These are phyloP conservation scores for Bruguiera gymnorhiza DNA, from an alignment of 345 rosid genomes.

Conservation along the genomic window DNA sequence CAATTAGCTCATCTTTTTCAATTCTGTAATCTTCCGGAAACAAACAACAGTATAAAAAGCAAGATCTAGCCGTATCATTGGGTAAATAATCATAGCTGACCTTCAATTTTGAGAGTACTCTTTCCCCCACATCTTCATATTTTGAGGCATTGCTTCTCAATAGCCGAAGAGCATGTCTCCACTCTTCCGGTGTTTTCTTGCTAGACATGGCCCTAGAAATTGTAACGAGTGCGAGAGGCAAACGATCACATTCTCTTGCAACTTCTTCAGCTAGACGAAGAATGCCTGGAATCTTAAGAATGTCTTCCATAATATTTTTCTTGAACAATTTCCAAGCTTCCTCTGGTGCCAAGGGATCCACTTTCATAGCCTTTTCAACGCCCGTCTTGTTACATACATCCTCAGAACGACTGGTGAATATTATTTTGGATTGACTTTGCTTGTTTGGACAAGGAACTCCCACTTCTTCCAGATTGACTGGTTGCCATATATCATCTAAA, in stretches of 20 bases:
- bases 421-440: background rate
- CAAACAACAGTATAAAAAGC: no score
- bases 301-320: background rate
- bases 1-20: no score
- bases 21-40: no score
- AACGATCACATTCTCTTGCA: conserved; percentile 15
- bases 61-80: no score
- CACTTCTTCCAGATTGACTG: background rate
- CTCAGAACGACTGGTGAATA: conserved; percentile 9
- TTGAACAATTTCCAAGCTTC: conserved; percentile 11
- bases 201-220: conserved; percentile 14
- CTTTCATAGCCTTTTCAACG: background rate
- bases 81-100: conserved; percentile 11
- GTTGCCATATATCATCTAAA: conserved; percentile 21
- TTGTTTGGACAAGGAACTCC: conserved; percentile 4
- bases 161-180: conserved; percentile 11
- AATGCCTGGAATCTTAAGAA: background rate
- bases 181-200: background rate
- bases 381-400: conserved; percentile 5
- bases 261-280: background rate
- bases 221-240: conserved; percentile 13
- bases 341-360: background rate
- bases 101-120: background rate
- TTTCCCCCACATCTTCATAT: background rate
- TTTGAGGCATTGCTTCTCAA: background rate